Evolutionary conservation across 1,139 yeast genomes (phyloP), one percentile per base, ranked within the genome.

Genomic region (Sugiyamaella sp.): DNA sequence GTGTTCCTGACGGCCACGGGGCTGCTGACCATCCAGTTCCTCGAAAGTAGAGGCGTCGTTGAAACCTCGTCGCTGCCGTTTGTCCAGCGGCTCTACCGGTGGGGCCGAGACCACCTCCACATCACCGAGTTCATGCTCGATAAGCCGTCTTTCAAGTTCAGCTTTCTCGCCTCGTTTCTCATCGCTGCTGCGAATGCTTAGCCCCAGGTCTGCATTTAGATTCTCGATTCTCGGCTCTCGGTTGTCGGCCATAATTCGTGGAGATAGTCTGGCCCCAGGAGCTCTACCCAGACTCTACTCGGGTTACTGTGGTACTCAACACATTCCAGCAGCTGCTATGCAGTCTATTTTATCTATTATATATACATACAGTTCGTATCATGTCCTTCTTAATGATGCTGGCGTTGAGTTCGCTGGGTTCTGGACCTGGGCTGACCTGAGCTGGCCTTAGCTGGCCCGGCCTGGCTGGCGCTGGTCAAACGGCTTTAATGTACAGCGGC

Each of bases 91-190:
- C 61, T 76, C 41, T 63, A 82, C 43, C 70, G 66, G 17, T 67
- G 82, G 61, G 84, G 84, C 41, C 69, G 74, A 17, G 73, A 75
- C 44, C 67, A 70, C 54, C 68, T 82, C 57, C 80, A 82, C 60
- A 66, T 83, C 58, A 76, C 78, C 63, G 75, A 76, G 48, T 73
- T 84, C 67, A 69, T 84, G 16, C 76, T 84, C 57, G 80, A 83
- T 55, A 80, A 84, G 61, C 84, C 86, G 41, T 80, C 86, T 57
- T 85, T 86, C 73, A 84, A 84, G 70, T 60, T 81, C 29, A 77
- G 86, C 38, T 86, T 85, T 67, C 68, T 79, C 4, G 68, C 79
- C 21, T 75, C 86, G 16, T 84, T 85, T 64, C 61, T 82, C 53
- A 79, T 85, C 44, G 87, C 90, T 12, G 90, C 90, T 19, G 79